Evolutionary conservation across 2,329 filamentous ascomycete genomes (phyloP), one percentile per base, ranked within the genome.

Genomic region (Aureobasidium leucospermi): DNA sequence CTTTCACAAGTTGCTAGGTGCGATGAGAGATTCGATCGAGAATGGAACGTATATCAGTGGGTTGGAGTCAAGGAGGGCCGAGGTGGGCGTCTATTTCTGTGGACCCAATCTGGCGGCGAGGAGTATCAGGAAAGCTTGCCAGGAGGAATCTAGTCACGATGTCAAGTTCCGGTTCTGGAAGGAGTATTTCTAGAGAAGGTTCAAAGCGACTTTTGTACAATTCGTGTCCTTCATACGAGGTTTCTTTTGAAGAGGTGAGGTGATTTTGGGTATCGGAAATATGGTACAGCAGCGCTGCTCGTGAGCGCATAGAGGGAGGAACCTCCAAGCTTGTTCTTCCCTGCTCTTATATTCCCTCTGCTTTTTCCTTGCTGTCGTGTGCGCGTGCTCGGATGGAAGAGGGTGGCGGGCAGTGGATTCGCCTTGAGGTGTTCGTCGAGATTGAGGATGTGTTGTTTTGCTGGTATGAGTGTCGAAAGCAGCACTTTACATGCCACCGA

Each of bases 81-180:
- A 93, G 39, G 88, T 99, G 11, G 94, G 94, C 75, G 93, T 99
- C 19, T 99, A 99, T 78, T 97, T 97, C 75, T 99, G 94, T 73
- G 94, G 94, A 61, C 92, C 92, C 28, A 94, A 89, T 63, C 81
- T 81, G 65, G 78, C 82, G 75, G 93, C 93, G 6, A 83, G 91
- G 65, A 85, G 90, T 68, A 96, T 99, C 71, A 87, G 89, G 74
- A 84, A 85, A 70, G 92, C 93, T 15, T 88, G 89, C 65, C 88
- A 87, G 69, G 73, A 79, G 57, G 87, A 87, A 15, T 89, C 85
- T 11, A 85, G 83, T 39, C 83, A 83, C 63, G 89, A 96, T 66
- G 90, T 99, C 60, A 84, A 86, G 68, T 99, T 97, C 78, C 89
- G 90, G 68, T 99, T 99, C 80, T 99, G 94, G 94, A 99, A 99